phyloP scores from a whole-genome alignment of 2,329 filamentous ascomycete species.

The Epichloe coenophiala region DNA sequence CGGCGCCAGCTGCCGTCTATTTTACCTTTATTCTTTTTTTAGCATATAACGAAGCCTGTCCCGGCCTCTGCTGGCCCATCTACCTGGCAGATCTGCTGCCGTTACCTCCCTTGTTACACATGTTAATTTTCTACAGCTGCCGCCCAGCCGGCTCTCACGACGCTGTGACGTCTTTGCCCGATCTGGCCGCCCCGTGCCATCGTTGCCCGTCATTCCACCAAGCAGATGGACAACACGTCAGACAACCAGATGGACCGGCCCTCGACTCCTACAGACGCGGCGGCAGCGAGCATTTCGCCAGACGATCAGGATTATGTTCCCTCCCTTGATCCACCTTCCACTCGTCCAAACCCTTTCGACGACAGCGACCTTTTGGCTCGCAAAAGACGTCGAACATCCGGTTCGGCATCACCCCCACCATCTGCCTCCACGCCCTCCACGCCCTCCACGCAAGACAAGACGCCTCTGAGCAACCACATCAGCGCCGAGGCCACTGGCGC shows the following conservation, averaged over 20 bases:
- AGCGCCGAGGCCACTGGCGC: slow-evolving; percentile 16
- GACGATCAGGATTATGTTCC: slow-evolving; percentile 14
- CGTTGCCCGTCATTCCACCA: background rate
- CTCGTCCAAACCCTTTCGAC: slow-evolving; percentile 51
- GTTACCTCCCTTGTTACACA: slow-evolving; percentile 29
- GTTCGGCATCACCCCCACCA: slow-evolving; percentile 38
- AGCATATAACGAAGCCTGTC: background rate
- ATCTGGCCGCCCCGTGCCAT: slow-evolving; percentile 24
- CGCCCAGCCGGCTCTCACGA: slow-evolving; percentile 40
- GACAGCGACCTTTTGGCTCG: slow-evolving; percentile 41
- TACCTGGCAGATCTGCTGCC: slow-evolving; percentile 3
- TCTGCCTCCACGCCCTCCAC: slow-evolving; percentile 28
- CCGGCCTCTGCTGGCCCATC: background rate
- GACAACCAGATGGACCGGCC: slow-evolving; percentile 37
- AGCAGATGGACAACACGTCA: slow-evolving; percentile 3
- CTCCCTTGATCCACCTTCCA: slow-evolving; percentile 49
- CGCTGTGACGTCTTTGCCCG: slow-evolving; percentile 36
- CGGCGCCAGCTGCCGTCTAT: background rate
- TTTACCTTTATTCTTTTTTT: background rate
- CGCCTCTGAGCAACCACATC: background rate
- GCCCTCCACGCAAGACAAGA: slow-evolving; percentile 9
- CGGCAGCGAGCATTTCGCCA: slow-evolving; percentile 33
- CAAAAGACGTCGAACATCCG: slow-evolving; percentile 49
- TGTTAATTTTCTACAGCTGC: slow-evolving; percentile 42
- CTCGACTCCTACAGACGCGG: slow-evolving; percentile 34